Evolutionary conservation across 306 rosid genomes (phyloP).

Genomic region (Lotus japonicus): DNA sequence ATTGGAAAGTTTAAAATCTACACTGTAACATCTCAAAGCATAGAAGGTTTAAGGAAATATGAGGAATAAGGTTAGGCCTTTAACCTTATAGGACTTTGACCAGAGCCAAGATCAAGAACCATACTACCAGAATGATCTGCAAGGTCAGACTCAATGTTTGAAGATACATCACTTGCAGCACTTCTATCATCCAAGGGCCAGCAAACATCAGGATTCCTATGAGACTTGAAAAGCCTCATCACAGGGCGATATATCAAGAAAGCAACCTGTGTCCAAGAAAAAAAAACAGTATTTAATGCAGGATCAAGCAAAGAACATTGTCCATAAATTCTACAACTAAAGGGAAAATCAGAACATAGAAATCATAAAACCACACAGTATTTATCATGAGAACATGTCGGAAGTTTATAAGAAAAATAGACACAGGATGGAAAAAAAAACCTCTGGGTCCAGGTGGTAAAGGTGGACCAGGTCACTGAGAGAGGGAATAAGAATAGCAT

Average conservation of each 20-base stretch:
- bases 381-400: not conserved
- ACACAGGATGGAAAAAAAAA: constrained; percentile 23
- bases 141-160: constrained; percentile 53
- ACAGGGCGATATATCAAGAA: constrained; percentile 96
- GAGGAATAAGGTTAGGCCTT: not conserved
- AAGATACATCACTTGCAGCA: constrained; percentile 34
- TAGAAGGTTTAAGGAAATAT: not conserved
- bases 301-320: not conserved
- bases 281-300: constrained; percentile 13
- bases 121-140: constrained; percentile 38
- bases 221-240: constrained; percentile 84
- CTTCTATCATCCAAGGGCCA: constrained; percentile 79
- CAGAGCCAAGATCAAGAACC: constrained; percentile 71
- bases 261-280: constrained; percentile 56
- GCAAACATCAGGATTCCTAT: constrained; percentile 49
- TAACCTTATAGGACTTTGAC: constrained; percentile 55
- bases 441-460: constrained; percentile 98
- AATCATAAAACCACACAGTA: not conserved
- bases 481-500: constrained; percentile 78
- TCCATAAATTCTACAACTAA: not conserved
- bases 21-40: not conserved
- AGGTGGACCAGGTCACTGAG: constrained; percentile 78
- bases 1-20: not conserved
- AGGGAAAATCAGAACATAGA: not conserved
- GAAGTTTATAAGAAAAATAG: not conserved